Evolutionary conservation across 208 protist species (phyloP).

Genomic region (Leishmania mexicana): DNA sequence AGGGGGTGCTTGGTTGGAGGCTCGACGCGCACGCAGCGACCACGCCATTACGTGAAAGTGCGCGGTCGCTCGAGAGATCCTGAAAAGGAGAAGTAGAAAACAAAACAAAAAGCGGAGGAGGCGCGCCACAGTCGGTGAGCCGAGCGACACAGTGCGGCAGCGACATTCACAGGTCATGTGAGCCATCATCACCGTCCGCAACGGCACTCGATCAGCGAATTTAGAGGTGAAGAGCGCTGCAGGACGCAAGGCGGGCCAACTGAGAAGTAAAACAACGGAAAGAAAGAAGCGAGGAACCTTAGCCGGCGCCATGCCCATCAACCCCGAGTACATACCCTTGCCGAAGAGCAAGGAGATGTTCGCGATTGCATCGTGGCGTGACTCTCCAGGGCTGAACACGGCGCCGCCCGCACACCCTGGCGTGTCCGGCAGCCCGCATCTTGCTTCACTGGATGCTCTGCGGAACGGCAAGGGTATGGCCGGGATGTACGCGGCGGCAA

Average conservation of each 20-base stretch:
- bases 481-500: conserved; percentile 5
- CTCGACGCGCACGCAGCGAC: neutral
- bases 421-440: conserved; percentile 14
- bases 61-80: neutral
- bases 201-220: conserved; percentile 3
- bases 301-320: conserved; percentile 38
- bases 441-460: conserved; percentile 14
- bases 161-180: neutral
- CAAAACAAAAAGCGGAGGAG: neutral
- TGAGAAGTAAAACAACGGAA: neutral
- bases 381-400: conserved; percentile 43
- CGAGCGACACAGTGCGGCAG: neutral
- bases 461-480: conserved; percentile 13
- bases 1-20: neutral
- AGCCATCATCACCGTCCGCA: neutral
- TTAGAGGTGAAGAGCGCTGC: conserved; percentile 4
- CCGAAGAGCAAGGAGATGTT: conserved; percentile 78
- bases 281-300: conserved; percentile 8
- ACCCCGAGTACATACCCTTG: conserved; percentile 82
- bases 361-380: conserved; percentile 70
- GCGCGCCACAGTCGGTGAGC: neutral
- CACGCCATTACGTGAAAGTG: neutral
- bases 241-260: conserved; percentile 1
- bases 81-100: neutral
- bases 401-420: conserved; percentile 7